phyloP scores from a whole-genome alignment of 352 stramenopile genomes.

The Pythium grandisporangium region DNA sequence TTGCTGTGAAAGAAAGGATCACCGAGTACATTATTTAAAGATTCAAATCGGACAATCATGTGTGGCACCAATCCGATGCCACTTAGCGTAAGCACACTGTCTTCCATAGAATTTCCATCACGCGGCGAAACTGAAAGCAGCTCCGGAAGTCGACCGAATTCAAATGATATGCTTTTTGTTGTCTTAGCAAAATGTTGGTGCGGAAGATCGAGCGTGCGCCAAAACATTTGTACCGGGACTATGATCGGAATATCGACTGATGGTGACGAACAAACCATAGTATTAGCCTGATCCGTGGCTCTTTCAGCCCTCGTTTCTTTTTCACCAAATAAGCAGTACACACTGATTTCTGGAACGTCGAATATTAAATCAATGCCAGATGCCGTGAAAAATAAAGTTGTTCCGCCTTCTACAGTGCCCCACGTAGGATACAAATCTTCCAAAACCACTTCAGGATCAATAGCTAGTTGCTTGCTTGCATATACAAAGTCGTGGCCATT shows the following conservation, averaged over 20 bases:
- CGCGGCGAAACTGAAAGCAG: neutral
- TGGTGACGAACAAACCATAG: neutral
- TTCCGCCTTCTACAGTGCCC: constrained; percentile 4
- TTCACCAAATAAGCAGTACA: constrained; percentile 2
- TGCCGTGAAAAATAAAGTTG: too few species aligned
- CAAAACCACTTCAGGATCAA: neutral
- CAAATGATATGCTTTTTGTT: too few species aligned
- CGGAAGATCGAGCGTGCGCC: neutral
- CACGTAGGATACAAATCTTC: neutral
- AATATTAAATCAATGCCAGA: too few species aligned
- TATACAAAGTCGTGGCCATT: constrained; percentile 4
- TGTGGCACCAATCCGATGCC: neutral
- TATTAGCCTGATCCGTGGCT: neutral
- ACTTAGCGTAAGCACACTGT: constrained; percentile 1
- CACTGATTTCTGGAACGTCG: too few species aligned
- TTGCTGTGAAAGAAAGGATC: too few species aligned
- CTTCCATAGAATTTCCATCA: neutral
- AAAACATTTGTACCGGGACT: neutral
- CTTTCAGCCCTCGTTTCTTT: neutral
- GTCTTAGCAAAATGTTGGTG: neutral
- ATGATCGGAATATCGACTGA: neutral
- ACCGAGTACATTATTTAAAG: neutral
- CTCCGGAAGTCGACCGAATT: constrained; percentile 3
- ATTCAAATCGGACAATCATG: constrained; percentile 1
- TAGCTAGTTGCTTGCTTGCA: neutral